phyloP scores from a whole-genome alignment of 1,284 basidiomycete genomes.

The Pisolithus thermaeus region DNA sequence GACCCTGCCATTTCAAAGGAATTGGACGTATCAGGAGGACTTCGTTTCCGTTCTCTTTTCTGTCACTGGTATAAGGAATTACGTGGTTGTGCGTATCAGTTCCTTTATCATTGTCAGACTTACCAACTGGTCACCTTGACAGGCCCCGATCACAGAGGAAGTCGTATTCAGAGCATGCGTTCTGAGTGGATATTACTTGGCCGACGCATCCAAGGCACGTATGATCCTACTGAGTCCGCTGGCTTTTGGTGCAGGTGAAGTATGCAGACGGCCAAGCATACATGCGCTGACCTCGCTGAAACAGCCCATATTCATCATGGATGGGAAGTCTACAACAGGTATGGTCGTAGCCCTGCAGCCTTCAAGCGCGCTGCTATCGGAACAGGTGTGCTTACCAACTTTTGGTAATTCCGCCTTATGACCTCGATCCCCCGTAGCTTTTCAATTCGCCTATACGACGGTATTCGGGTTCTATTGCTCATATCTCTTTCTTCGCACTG shows the following conservation, averaged over 20 bases:
- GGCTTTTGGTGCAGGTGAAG: conserved; percentile 82
- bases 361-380: conserved; percentile 53
- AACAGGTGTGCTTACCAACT: conserved; percentile 45
- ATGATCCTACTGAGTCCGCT: conserved; percentile 82
- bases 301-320: conserved; percentile 91
- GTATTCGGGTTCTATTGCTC: conserved; percentile 89
- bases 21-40: conserved; percentile 42
- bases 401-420: conserved; percentile 3
- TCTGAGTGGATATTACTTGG: conserved; percentile 66
- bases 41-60: conserved; percentile 40
- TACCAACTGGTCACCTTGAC: background rate
- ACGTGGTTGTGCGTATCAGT: conserved; percentile 56
- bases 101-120: conserved; percentile 1
- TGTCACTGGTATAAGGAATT: conserved; percentile 70
- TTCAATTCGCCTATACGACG: conserved; percentile 87
- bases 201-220: conserved; percentile 46
- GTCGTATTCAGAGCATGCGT: conserved; percentile 87
- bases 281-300: conserved; percentile 9
- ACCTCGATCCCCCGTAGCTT: conserved; percentile 42
- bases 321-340: conserved; percentile 73
- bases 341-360: conserved; percentile 60
- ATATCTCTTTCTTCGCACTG: conserved; percentile 81
- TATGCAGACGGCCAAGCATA: background rate
- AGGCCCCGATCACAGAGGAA: conserved; percentile 93
- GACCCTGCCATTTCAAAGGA: conserved; percentile 58